Conservation (phyloP, 345 rosid genomes). For the Orychophragmus violaceus region DNA sequence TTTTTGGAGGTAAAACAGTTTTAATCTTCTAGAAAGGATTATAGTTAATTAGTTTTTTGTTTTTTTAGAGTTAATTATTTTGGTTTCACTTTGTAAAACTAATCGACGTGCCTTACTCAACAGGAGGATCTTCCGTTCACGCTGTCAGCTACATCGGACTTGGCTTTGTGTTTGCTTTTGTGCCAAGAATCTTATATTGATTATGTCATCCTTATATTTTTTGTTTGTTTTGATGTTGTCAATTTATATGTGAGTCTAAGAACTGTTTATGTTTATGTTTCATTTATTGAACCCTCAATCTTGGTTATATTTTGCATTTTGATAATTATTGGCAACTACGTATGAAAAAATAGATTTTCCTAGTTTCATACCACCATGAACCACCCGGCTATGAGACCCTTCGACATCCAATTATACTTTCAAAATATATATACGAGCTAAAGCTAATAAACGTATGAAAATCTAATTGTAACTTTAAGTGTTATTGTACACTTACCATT, state of each 20-base stretch:
- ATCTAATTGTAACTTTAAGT: not conserved
- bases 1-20: not conserved
- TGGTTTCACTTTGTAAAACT: not conserved
- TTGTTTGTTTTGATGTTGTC: not conserved
- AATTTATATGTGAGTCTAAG: not conserved
- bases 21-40: not conserved
- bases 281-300: not conserved
- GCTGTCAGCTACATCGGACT: slow-evolving; percentile 6
- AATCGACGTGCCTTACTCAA: not conserved
- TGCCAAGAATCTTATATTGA: slow-evolving; percentile 10
- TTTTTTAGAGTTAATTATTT: not conserved
- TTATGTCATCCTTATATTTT: slow-evolving; percentile 1
- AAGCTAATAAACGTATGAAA: not conserved
- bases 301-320: not conserved
- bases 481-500: no score
- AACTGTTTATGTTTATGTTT: not conserved
- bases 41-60: not conserved
- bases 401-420: not conserved
- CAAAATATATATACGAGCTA: not conserved
- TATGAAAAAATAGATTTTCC: not conserved
- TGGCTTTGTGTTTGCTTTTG: slow-evolving; percentile 8
- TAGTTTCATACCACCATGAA: not conserved
- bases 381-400: not conserved
- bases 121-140: slow-evolving; percentile 12
- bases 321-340: not conserved